Base-by-base conservation (phyloP, 345 rosid genomes). In the Aethionema arabicum region DNA sequence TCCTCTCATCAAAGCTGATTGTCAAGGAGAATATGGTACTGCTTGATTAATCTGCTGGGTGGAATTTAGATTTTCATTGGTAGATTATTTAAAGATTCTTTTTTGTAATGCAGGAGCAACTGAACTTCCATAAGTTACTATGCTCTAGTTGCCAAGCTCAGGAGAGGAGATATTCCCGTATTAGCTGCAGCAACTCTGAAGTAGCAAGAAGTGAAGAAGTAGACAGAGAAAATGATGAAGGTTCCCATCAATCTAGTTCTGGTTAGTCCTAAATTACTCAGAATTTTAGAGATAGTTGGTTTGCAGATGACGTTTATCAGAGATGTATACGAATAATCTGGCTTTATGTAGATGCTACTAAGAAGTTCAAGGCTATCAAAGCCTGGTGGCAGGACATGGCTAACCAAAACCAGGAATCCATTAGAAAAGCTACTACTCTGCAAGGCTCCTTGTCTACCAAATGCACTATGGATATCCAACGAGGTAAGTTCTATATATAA, bases 371-470 rank as follows among this genome's bases (percentile, higher is more conserved):
- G 69, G 89, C 89, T 36, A 82, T 92, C 58, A 88, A 81, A 72
- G 82, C 93, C 60, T 89, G 98, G 97, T 92, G 98, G 98, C 93
- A 67, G 76, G 83, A 80, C 50, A 86, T 89, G 95, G 85, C 90
- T 36, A 87, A 72, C 69, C 70, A 66, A 66, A 85, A 76, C 70
- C 72, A 64, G 45, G 76, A 11, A 36, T 55, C 75, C 66, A 72
- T 60, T 61, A 59, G 66, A 40, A 78, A 74, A 74, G 51, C 80
- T 69, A 56, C 40, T 57, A 46, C 35, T 65, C 65, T 53, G 49
- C 71, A 68, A 63, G 41, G 40, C 72, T 30, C 46, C 27, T 67
- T 74, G 74, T 56, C 67, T 47, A 69, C 65, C 35, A 76, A 70
- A 48, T 31, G 43, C 50, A 62, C 48, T 41, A 70, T 55, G 39